A percentile compares a stretch with the other conserved stretches of the same genome.
Conservation (phyloP, 768 basidiomycete species). For the Serendipita sp. region DNA sequence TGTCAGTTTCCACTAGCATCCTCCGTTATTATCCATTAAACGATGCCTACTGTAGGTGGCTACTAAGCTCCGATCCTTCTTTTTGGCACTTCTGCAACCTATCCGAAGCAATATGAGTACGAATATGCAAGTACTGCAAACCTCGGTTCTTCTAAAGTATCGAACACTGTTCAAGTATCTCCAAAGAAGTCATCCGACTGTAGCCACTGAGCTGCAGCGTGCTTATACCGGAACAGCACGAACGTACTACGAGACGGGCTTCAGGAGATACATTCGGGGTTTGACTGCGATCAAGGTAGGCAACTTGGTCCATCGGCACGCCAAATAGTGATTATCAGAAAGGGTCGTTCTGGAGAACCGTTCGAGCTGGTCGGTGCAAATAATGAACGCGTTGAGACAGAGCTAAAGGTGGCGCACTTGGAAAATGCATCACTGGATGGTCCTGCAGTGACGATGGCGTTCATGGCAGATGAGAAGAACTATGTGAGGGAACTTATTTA, state of each 20-base stretch:
- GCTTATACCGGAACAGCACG: slow-evolving; percentile 72
- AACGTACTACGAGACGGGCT: slow-evolving; percentile 90
- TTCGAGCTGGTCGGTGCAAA: slow-evolving; percentile 43
- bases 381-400: slow-evolving; percentile 23
- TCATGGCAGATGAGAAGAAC: slow-evolving; percentile 76
- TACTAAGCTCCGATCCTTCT: slow-evolving; percentile 74
- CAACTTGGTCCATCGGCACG: background rate
- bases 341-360: slow-evolving; percentile 59
- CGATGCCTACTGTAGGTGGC: slow-evolving; percentile 42
- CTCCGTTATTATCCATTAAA: background rate
- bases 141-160: slow-evolving; percentile 72
- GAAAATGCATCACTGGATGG: slow-evolving; percentile 61
- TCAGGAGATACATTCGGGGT: slow-evolving; percentile 74
- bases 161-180: slow-evolving; percentile 70
- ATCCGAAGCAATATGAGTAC: slow-evolving; percentile 72
- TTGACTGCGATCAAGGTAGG: slow-evolving; percentile 62
- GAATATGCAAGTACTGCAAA: slow-evolving; percentile 87
- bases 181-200: slow-evolving; percentile 59
- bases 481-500: slow-evolving; percentile 47
- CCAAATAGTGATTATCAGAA: background rate
- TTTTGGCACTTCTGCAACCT: slow-evolving; percentile 67
- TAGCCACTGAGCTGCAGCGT: slow-evolving; percentile 76
- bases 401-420: slow-evolving; percentile 40
- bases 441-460: slow-evolving; percentile 63
- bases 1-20: slow-evolving; percentile 30